These are phyloP conservation scores for Tolypocladium tropicale DNA, from an alignment of 2,329 filamentous ascomycete genomes.

Conservation along the genomic window DNA sequence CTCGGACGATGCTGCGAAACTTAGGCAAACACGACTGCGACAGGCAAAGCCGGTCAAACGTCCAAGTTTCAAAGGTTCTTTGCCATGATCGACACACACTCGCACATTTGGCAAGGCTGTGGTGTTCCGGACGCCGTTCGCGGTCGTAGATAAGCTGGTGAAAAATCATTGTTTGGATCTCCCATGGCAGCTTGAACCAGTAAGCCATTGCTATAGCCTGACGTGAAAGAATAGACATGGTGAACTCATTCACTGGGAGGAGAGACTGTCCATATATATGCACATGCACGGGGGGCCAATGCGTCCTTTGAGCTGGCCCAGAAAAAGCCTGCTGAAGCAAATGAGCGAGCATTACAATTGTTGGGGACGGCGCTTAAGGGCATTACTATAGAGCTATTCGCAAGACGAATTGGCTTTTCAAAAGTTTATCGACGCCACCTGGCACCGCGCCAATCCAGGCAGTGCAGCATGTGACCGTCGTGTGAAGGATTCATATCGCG, in stretches of 20 bases:
- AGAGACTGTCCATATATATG: background rate
- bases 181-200: background rate
- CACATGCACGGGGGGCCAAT: too few species aligned
- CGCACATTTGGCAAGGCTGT: background rate
- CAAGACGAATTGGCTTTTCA: too few species aligned
- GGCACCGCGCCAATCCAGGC: too few species aligned
- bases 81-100: background rate
- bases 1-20: background rate
- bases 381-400: too few species aligned
- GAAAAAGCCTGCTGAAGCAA: too few species aligned
- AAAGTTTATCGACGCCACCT: too few species aligned
- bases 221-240: background rate
- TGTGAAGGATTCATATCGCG: too few species aligned
- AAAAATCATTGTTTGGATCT: background rate
- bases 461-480: too few species aligned
- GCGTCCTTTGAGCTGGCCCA: too few species aligned
- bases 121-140: background rate
- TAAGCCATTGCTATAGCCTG: background rate
- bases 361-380: too few species aligned
- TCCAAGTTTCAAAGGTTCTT: background rate
- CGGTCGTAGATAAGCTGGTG: background rate
- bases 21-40: background rate
- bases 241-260: background rate
- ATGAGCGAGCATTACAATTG: too few species aligned
- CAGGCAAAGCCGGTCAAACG: background rate